These are phyloP conservation scores for Aspergillus fumigatiaffinis DNA, from an alignment of 2,329 filamentous ascomycete species.

Conservation along the genomic window DNA sequence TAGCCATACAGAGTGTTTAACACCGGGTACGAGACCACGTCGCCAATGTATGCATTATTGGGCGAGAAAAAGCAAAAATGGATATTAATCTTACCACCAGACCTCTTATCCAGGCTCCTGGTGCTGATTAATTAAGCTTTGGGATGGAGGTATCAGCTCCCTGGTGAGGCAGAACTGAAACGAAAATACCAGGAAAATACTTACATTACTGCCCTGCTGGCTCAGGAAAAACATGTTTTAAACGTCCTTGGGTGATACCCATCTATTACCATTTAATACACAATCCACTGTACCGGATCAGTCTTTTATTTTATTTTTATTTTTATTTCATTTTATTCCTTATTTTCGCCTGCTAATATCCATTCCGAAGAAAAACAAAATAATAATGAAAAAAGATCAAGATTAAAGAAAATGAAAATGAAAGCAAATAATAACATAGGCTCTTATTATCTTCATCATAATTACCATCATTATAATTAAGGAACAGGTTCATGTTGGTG, in stretches of 20 bases:
- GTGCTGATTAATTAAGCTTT: conserved; percentile 24
- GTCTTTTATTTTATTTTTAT: neutral
- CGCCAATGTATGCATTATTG: neutral
- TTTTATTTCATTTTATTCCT: neutral
- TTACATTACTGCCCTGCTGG: neutral
- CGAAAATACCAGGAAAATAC: neutral
- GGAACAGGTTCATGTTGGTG: conserved; percentile 6
- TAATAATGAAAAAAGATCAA: neutral
- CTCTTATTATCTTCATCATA: conserved; percentile 1
- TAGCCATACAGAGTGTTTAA: neutral
- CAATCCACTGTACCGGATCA: neutral
- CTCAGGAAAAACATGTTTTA: conserved; percentile 11
- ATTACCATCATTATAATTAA: conserved; percentile 1
- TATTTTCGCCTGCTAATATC: neutral
- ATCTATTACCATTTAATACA: neutral
- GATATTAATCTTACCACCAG: conserved; percentile 7
- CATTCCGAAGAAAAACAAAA: neutral
- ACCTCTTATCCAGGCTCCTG: conserved; percentile 14
- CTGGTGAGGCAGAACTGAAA: conserved; percentile 16
- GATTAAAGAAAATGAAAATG: neutral
- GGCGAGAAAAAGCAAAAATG: neutral
- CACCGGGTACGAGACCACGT: neutral
- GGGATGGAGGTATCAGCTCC: conserved; percentile 18
- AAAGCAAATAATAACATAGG: neutral
- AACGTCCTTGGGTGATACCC: neutral